These are phyloP conservation scores for Gynostemma pentaphyllum DNA, from an alignment of 306 rosid species.

Conservation along the genomic window DNA sequence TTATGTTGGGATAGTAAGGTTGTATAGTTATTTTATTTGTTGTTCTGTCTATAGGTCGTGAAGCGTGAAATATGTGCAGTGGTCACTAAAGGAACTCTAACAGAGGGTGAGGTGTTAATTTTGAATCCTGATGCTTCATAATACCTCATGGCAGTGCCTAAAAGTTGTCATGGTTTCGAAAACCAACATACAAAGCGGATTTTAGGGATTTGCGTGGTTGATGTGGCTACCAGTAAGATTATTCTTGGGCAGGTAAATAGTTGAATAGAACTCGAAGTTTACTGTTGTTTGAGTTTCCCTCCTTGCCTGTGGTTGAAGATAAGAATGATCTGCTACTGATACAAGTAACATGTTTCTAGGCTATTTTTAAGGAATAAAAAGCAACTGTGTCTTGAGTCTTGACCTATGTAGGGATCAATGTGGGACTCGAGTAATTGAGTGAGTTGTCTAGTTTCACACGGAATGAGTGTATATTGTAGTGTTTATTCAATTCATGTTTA, in stretches of 20 bases:
- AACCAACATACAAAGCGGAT: constrained; percentile 31
- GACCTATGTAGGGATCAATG: not conserved
- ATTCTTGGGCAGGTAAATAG: constrained; percentile 81
- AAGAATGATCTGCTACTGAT: not conserved
- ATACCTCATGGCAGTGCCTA: constrained; percentile 77
- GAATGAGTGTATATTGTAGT: not conserved
- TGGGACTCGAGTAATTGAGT: not conserved
- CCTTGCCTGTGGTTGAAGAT: not conserved
- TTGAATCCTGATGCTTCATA: constrained; percentile 75
- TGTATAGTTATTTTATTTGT: constrained; percentile 7
- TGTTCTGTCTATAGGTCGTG: constrained; percentile 51
- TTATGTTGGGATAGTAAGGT: constrained; percentile 1
- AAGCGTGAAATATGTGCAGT: constrained; percentile 91
- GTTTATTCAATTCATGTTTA: not conserved
- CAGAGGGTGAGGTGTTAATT: constrained; percentile 76
- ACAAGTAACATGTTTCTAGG: not conserved
- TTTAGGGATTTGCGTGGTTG: constrained; percentile 80
- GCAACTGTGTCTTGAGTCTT: not conserved
- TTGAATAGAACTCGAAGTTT: not conserved
- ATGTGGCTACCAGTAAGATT: constrained; percentile 66
- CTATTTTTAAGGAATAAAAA: not conserved
- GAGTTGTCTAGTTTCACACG: not conserved
- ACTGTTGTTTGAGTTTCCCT: not conserved
- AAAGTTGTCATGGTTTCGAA: constrained; percentile 29
- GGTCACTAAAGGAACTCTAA: constrained; percentile 82